Conservation (phyloP, 331 rosid genomes). For the Stylosanthes scabra region DNA sequence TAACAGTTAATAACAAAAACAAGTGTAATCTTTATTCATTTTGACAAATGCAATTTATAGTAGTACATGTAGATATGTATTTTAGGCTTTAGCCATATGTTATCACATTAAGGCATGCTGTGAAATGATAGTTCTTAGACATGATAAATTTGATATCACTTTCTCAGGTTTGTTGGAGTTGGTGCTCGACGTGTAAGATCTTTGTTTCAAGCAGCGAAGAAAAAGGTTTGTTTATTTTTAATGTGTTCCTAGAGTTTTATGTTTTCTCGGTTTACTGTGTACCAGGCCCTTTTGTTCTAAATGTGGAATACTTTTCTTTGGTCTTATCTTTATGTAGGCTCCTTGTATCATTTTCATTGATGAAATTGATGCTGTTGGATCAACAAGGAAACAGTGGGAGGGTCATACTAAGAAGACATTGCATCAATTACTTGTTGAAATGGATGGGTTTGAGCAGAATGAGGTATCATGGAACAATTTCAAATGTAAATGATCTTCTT, state of each 20-base stretch:
- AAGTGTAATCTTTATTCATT: not conserved
- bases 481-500: constrained; percentile 27
- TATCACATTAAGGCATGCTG: constrained; percentile 21
- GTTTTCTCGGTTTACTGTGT: constrained; percentile 12
- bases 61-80: too few species aligned
- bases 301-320: not conserved
- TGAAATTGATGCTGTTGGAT: constrained; percentile 99
- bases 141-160: constrained; percentile 30
- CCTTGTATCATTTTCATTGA: constrained; percentile 98
- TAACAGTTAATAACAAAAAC: not conserved
- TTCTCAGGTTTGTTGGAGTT: constrained; percentile 95
- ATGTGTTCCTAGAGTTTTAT: constrained; percentile 1
- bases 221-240: constrained; percentile 69
- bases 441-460: constrained; percentile 99
- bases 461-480: constrained; percentile 65
- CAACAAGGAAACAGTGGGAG: constrained; percentile 99
- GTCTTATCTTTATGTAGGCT: constrained; percentile 59
- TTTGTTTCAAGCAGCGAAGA: constrained; percentile 98
- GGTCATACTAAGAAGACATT: constrained; percentile 98
- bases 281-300: constrained; percentile 25
- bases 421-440: constrained; percentile 98
- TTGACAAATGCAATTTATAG: constrained; percentile 8
- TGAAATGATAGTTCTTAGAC: constrained; percentile 29
- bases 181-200: constrained; percentile 99
- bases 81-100: not conserved